Conservation (phyloP, 129 eudicot species). For the Arctium minus region DNA sequence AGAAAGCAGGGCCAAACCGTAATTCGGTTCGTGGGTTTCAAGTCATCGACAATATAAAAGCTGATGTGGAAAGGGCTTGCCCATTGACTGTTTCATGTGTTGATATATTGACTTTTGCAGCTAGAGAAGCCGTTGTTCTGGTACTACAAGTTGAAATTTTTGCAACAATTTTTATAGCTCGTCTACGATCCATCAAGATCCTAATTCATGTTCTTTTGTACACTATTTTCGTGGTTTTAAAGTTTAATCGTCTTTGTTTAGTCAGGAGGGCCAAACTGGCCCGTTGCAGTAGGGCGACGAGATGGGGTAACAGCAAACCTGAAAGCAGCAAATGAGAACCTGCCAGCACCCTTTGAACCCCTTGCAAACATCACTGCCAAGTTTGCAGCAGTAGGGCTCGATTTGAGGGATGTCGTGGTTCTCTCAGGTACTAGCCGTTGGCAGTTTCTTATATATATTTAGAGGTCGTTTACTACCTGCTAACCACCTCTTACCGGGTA, state of each 20-base stretch:
- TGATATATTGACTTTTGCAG: constrained; percentile 75
- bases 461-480: not conserved
- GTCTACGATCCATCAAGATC: not conserved
- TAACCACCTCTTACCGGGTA: not conserved
- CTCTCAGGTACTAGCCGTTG: constrained; percentile 57
- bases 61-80: constrained; percentile 59
- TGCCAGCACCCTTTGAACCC: constrained; percentile 80
- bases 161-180: not conserved
- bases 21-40: constrained; percentile 64
- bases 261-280: constrained; percentile 89
- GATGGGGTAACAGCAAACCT: constrained; percentile 67
- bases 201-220: not conserved
- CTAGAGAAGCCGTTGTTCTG: constrained; percentile 70
- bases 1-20: constrained; percentile 57
- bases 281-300: constrained; percentile 61
- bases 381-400: constrained; percentile 68
- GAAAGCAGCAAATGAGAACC: constrained; percentile 64
- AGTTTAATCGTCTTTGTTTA: constrained; percentile 14
- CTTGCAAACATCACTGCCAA: constrained; percentile 65
- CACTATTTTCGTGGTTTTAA: not conserved
- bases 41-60: constrained; percentile 61
- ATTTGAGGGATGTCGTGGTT: constrained; percentile 67
- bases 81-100: constrained; percentile 69
- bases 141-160: constrained; percentile 31
- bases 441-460: not conserved